Evolutionary conservation across 495 filamentous ascomycete genomes (phyloP).

Genomic region (Penicillium herquei): DNA sequence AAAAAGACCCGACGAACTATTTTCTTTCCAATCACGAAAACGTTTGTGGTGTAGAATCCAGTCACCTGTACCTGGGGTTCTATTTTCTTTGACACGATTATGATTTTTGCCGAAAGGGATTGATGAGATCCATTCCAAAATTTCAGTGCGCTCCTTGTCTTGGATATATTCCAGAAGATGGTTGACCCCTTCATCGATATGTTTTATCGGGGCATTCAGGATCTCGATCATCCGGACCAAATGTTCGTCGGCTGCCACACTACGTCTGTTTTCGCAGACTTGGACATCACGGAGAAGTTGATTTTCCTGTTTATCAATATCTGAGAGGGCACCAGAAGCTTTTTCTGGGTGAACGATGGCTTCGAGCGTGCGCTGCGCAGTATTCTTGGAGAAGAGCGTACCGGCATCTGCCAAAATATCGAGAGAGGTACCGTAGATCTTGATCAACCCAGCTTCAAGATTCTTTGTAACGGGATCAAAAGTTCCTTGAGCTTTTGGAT

Average conservation of each 20-base stretch:
- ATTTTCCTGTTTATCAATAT: constrained; percentile 7
- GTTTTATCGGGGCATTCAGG: too few relatives aligned
- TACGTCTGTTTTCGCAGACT: too few relatives aligned
- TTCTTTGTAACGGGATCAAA: background rate
- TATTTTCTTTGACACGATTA: constrained; percentile 9
- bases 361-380: constrained; percentile 9
- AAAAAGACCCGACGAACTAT: constrained; percentile 13
- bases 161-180: too few relatives aligned
- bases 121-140: constrained; percentile 23
- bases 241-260: too few relatives aligned
- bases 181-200: too few relatives aligned
- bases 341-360: constrained; percentile 15
- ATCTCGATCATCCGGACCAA: too few relatives aligned
- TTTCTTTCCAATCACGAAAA: constrained; percentile 14
- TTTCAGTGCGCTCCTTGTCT: background rate
- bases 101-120: constrained; percentile 23
- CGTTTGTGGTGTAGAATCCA: constrained; percentile 17
- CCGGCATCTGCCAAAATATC: constrained; percentile 12
- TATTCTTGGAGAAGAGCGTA: constrained; percentile 1
- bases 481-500: background rate
- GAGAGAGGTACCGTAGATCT: constrained; percentile 7
- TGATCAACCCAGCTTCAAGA: constrained; percentile 7
- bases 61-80: constrained; percentile 18
- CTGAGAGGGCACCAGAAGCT: background rate
- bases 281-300: too few relatives aligned